Conservation (phyloP, 208 protist genomes). For the Lotmaria passim region DNA sequence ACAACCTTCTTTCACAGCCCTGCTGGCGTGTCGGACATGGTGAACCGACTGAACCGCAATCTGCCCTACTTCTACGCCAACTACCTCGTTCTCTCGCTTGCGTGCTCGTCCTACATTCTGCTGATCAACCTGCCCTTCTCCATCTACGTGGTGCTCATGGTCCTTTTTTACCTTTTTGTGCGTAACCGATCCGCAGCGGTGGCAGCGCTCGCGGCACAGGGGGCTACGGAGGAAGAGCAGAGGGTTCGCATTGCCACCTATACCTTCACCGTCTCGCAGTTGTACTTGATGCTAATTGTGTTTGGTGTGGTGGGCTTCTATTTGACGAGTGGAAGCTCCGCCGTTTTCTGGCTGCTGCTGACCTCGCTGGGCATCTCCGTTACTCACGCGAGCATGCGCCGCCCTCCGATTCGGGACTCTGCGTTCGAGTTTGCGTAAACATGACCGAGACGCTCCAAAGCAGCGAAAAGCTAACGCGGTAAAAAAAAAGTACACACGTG, state of each 20-base stretch:
- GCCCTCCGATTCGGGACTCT: constrained; percentile 54
- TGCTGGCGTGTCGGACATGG: constrained; percentile 51
- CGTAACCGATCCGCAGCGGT: constrained; percentile 28
- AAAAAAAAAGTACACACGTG: too few relatives aligned
- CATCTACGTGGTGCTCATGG: constrained; percentile 54
- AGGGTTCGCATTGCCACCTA: constrained; percentile 34
- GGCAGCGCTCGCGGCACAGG: constrained; percentile 22
- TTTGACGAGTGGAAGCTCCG: constrained; percentile 74
- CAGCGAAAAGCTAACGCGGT: too few relatives aligned
- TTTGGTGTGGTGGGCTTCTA: constrained; percentile 78
- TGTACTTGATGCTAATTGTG: constrained; percentile 65
- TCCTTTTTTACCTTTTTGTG: constrained; percentile 58
- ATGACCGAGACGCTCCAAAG: background rate
- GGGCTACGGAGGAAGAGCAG: constrained; percentile 33
- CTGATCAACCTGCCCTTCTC: constrained; percentile 82
- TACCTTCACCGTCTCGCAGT: constrained; percentile 56
- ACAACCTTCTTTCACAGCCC: constrained; percentile 60
- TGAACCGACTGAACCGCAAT: constrained; percentile 78
- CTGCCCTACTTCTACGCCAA: constrained; percentile 88
- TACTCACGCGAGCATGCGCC: constrained; percentile 65
- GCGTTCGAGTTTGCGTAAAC: constrained; percentile 62
- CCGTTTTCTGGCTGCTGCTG: constrained; percentile 85
- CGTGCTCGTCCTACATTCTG: constrained; percentile 79
- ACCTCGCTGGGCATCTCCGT: constrained; percentile 67
- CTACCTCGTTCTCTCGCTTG: constrained; percentile 83